Evolutionary conservation across 257 asterid species (phyloP), one percentile per base, ranked within the genome.

Genomic region (Mentha longifolia): DNA sequence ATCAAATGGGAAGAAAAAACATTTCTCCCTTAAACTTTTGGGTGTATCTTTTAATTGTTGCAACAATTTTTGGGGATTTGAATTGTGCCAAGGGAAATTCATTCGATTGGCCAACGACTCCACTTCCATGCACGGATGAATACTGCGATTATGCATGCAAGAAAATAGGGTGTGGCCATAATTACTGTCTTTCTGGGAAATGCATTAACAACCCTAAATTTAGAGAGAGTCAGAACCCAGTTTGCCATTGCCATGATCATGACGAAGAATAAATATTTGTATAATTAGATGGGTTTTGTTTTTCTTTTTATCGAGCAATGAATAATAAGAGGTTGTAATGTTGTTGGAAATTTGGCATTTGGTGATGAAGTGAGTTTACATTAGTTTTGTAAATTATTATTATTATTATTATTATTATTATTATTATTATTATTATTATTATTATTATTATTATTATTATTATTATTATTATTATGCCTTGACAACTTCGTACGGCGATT

Each of bases 121-220:
- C 77, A 30, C 15, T 63, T 41, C 71, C 67, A 15, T 73, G 77
- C 14, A 7, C 35, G 11, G 65, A 73, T 30, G 72, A 55, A 1
- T 28, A 15, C 1, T 73, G 72, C 67, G 56, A 45, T n/a, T 73
- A 9, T 1, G 33, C 20, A 9, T 55, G 61, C 37, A 55, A 22
- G 61, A 55, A 55, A 55, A 20, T 8, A 5, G 35, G 35, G 25
- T 55, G 61, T n/a, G 35, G 16, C 35, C 7, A 11, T 2, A 25
- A 12, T 0, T 22, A 9, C 1, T 55, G 61, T 55, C 7, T 5
- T 11, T 11, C n/a, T 55, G 61, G 61, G 16, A 7, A 0, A 0
- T 55, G 61, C 35, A 2, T 10, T 4, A 3, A 10, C 33, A 55
- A 7, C 61, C 9, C 37, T 3, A 55, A 12, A 22, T 55, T 22